Evolutionary conservation across 1,284 basidiomycete genomes (phyloP).

Genomic region (Microbotryomycetes sp.): DNA sequence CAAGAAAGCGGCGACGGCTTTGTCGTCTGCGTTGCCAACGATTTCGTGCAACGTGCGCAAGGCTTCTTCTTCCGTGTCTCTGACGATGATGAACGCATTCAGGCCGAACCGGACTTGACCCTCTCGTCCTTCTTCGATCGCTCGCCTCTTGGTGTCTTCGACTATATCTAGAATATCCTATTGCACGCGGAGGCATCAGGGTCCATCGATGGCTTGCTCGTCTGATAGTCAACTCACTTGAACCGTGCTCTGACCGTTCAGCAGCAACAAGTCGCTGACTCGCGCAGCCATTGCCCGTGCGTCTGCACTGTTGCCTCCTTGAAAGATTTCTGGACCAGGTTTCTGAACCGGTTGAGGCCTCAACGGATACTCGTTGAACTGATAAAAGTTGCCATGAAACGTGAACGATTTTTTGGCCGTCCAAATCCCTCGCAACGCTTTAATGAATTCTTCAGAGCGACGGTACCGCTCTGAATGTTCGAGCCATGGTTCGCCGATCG

Average conservation of each 20-base stretch:
- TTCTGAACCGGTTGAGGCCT: conserved; percentile 6
- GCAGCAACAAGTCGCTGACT: conserved; percentile 10
- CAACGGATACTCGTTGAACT: conserved; percentile 11
- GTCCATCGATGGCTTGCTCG: background rate
- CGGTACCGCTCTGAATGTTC: conserved; percentile 21
- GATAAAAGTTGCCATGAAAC: conserved; percentile 11
- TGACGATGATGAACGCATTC: conserved; percentile 19
- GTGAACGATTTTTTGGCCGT: conserved; percentile 7
- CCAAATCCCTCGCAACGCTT: conserved; percentile 16
- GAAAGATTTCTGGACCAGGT: conserved; percentile 12
- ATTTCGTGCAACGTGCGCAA: conserved; percentile 11
- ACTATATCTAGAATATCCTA: conserved; percentile 6
- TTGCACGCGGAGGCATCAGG: background rate
- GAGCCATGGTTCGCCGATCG: conserved; percentile 17
- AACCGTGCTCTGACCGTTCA: conserved; percentile 19
- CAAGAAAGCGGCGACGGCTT: conserved; percentile 4
- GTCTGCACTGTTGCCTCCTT: conserved; percentile 17
- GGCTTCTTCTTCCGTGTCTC: conserved; percentile 16
- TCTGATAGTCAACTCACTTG: background rate
- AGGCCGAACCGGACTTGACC: conserved; percentile 1
- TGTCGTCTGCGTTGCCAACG: conserved; percentile 5
- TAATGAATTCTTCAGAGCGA: conserved; percentile 18
- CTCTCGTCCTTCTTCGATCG: conserved; percentile 4
- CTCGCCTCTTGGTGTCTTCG: conserved; percentile 8
- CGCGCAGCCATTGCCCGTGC: conserved; percentile 10